Evolutionary conservation across 139 green algal genomes (phyloP), one percentile per base, ranked within the genome.

Genomic region (Tetradesmus obliquus): DNA sequence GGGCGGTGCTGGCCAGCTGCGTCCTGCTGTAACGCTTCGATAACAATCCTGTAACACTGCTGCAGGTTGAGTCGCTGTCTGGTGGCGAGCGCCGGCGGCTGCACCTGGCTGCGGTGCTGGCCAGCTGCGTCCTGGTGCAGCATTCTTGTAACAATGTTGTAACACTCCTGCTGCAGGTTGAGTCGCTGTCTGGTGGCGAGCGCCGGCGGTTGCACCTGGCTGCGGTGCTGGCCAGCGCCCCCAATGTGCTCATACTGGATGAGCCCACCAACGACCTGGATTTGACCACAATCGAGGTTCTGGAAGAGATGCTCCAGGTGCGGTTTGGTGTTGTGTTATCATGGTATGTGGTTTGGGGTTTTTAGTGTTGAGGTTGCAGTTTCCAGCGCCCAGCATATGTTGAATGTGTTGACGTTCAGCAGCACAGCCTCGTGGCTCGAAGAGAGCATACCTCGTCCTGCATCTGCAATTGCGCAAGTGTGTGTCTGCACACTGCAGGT

Each of bases 241-340:
- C 96, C 10, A 98, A 98, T 92, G 88, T 98, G 80, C 95, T 98
- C 12, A 95, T 98, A 6, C 88, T 97, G 79, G 95, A 97, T 83
- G 95, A 96, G 93, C 96, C 96, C 51, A 97, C 95, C 82, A 98
- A 98, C 90, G 96, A 98, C 93, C 93, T 98, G 54, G 96, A 98
- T 82, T 92, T 98, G 7, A 82, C 79, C 9, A 97, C 95, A 3
- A 93, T 97, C 5, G 95, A 97, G 92, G 93, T 96, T 71, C 87
- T 96, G 57, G 93, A 96, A 72, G 93, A 94, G 60, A 74, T 94
- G 66, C 74, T 93, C 9, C 45, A 72, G 24, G 82, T 76, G 54
- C 17, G 84, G 2, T 66, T 32, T 87, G 22, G 8, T 8, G 45
- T 32, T 13, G 8, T 12, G 19, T 57, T 6, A 55, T 57, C 24